phyloP scores from a whole-genome alignment of 148 eudicot genomes.

The Spergularia marina region DNA sequence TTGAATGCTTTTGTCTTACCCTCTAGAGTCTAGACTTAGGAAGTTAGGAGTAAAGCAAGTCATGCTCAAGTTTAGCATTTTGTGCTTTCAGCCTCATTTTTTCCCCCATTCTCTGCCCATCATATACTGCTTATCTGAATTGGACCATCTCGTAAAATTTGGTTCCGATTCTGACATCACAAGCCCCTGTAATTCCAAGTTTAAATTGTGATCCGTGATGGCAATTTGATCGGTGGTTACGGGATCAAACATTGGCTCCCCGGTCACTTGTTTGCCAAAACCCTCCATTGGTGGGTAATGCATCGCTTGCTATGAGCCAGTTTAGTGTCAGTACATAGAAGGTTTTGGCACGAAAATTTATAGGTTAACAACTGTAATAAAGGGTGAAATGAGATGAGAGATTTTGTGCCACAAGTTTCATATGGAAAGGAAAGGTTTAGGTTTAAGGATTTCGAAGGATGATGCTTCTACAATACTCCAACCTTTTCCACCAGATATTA shows the following conservation, averaged over 20 bases:
- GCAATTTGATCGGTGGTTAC: no score
- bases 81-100: neutral
- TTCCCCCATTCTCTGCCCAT: neutral
- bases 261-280: no score
- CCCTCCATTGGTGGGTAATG: no score
- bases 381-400: no score
- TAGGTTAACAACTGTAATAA: no score
- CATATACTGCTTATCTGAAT: neutral
- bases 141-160: neutral
- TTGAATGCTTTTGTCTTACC: slow-evolving; percentile 12
- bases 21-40: neutral
- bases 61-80: neutral
- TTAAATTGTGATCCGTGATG: no score
- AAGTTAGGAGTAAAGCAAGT: slow-evolving; percentile 1
- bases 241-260: no score
- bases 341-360: no score
- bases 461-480: slow-evolving; percentile 9
- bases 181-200: neutral
- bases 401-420: no score
- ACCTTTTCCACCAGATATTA: neutral
- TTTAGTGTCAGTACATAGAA: no score
- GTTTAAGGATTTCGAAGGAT: neutral
- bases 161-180: neutral
- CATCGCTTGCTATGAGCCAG: no score
- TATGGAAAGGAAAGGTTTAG: no score